Base-by-base conservation (phyloP, 768 basidiomycete species). In the Amanita brunnescens region DNA sequence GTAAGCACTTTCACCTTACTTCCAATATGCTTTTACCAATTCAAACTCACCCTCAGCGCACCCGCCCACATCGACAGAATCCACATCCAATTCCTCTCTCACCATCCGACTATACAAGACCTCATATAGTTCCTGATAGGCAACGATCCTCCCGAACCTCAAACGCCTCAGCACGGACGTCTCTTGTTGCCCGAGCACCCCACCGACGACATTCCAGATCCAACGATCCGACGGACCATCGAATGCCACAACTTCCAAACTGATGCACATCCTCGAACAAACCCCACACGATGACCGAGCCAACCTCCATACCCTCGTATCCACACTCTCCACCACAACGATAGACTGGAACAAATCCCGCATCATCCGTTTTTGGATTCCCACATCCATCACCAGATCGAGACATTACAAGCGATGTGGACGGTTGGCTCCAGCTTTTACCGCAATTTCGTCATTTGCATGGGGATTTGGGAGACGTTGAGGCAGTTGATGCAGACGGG, bases 41-140 rank as follows among this genome's bases (percentile, higher is more conserved):
- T 77, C 13, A 71, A 66, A 26, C 62, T 79, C 16, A 60, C 64
- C 72, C n/a, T n/a, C n/a, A n/a, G n/a, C n/a, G n/a, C n/a, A n/a
- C n/a, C n/a, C n/a, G n/a, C n/a, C n/a, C n/a, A n/a, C n/a, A n/a
- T n/a, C n/a, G n/a, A n/a, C n/a, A n/a, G n/a, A n/a, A n/a, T n/a
- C n/a, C n/a, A n/a, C n/a, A n/a, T n/a, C n/a, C n/a, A n/a, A n/a
- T n/a, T n/a, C n/a, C n/a, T n/a, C n/a, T n/a, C n/a, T n/a, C n/a
- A n/a, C n/a, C n/a, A n/a, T n/a, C n/a, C n/a, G n/a, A n/a, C n/a
- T n/a, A n/a, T n/a, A n/a, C n/a, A 76, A 53, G 71, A 72, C 13
- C 67, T 79, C 3, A 60, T 60, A 29, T 79, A 75, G 75, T 66
- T 63, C n/a, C 73, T 75, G 2, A 59, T 72, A 1, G 64, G 65